These are phyloP conservation scores for Leishmania martiniquensis DNA, from an alignment of 208 protist species.

Conservation along the genomic window DNA sequence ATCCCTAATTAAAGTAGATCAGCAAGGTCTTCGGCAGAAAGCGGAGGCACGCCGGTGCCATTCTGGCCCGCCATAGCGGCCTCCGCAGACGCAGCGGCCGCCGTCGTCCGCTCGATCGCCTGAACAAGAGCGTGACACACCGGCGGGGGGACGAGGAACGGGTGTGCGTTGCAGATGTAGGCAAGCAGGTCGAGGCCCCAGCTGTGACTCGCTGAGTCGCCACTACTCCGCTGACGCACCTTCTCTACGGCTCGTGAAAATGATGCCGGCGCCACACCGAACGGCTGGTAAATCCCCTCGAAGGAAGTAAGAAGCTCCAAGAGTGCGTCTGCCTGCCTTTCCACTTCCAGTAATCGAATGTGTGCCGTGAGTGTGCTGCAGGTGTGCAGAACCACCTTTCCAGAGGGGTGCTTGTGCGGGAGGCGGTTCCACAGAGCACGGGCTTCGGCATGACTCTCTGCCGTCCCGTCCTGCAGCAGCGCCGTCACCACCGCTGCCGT, in stretches of 20 bases:
- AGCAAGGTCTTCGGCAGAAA: slow-evolving; percentile 32
- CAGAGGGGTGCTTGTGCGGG: slow-evolving; percentile 8
- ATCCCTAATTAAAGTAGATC: slow-evolving; percentile 9
- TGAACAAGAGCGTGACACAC: slow-evolving; percentile 12
- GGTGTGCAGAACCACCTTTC: slow-evolving; percentile 31
- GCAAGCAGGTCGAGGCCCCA: slow-evolving; percentile 8
- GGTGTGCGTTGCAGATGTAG: slow-evolving; percentile 8
- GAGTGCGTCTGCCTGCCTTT: slow-evolving; percentile 24
- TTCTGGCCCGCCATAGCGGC: neutral
- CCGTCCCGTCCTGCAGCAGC: slow-evolving; percentile 28
- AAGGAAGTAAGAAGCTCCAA: slow-evolving; percentile 36
- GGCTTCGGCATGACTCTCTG: slow-evolving; percentile 24
- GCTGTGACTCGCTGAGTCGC: neutral
- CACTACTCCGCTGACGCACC: neutral
- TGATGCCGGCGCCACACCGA: slow-evolving; percentile 41
- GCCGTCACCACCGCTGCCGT: slow-evolving; percentile 67
- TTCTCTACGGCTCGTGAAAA: slow-evolving; percentile 8
- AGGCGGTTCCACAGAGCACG: slow-evolving; percentile 40
- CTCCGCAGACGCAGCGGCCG: neutral
- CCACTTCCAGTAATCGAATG: slow-evolving; percentile 27
- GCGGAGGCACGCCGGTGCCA: neutral
- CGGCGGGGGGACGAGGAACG: slow-evolving; percentile 18
- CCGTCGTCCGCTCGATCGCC: neutral
- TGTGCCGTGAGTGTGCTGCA: slow-evolving; percentile 36
- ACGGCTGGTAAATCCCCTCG: slow-evolving; percentile 43